Evolutionary conservation across 345 rosid genomes (phyloP).

Genomic region (Sapria himalayana): DNA sequence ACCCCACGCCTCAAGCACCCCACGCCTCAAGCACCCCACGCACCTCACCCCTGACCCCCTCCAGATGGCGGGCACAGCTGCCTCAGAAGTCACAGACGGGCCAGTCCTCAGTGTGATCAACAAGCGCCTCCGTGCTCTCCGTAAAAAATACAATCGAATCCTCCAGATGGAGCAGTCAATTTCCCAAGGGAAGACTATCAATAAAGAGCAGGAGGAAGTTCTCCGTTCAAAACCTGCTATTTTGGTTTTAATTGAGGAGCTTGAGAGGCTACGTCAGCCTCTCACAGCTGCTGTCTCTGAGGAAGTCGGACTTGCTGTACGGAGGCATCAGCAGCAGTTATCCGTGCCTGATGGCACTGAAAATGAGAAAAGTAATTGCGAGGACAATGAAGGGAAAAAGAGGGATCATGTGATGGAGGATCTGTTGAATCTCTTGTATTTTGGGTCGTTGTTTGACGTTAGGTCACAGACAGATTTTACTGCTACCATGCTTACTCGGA

Average conservation of each 20-base stretch:
- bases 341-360: slow-evolving; percentile 6
- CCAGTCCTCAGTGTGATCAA: slow-evolving; percentile 63
- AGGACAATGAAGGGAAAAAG: slow-evolving; percentile 5
- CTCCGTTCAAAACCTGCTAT: slow-evolving; percentile 66
- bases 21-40: neutral
- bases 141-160: slow-evolving; percentile 70
- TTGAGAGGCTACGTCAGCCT: slow-evolving; percentile 65
- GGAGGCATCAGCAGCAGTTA: neutral
- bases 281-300: slow-evolving; percentile 47
- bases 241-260: slow-evolving; percentile 50
- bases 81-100: slow-evolving; percentile 37
- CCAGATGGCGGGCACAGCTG: slow-evolving; percentile 14
- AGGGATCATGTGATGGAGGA: slow-evolving; percentile 22
- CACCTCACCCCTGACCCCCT: neutral
- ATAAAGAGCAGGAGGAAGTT: slow-evolving; percentile 74
- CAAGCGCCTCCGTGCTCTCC: slow-evolving; percentile 86
- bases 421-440: slow-evolving; percentile 58
- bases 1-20: slow-evolving; percentile 8
- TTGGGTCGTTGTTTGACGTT: slow-evolving; percentile 65
- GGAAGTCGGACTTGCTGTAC: slow-evolving; percentile 33
- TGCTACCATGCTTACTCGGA: slow-evolving; percentile 58
- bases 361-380: neutral
- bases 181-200: slow-evolving; percentile 57
- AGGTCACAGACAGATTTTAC: slow-evolving; percentile 62
- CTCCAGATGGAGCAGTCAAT: slow-evolving; percentile 61